A percentile compares a stretch with the other conserved stretches of the same genome.
These are phyloP conservation scores for Pythium vanterpoolii DNA, from an alignment of 352 stramenopile genomes.

Conservation along the genomic window DNA sequence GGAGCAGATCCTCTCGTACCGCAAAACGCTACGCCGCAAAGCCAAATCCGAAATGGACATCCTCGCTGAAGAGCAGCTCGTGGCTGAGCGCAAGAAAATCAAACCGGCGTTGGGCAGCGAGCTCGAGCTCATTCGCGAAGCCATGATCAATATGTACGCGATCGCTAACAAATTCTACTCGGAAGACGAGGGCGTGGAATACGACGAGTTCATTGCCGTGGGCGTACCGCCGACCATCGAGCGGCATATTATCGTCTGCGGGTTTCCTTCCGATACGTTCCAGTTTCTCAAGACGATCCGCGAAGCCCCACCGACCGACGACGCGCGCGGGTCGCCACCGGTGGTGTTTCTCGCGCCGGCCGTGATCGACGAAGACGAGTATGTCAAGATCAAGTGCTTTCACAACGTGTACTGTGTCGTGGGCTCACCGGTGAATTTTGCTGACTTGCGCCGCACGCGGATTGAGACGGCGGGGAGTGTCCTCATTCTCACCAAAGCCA, in stretches of 20 bases:
- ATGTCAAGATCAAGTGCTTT: constrained; percentile 45
- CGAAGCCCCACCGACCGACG: constrained; percentile 41
- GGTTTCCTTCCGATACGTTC: constrained; percentile 59
- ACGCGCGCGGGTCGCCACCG: constrained; percentile 36
- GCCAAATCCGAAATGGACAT: constrained; percentile 37
- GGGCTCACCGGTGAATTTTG: constrained; percentile 73
- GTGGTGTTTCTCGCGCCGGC: constrained; percentile 56
- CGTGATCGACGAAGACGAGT: constrained; percentile 58
- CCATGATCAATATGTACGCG: constrained; percentile 53
- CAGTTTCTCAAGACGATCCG: constrained; percentile 72
- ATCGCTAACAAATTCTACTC: constrained; percentile 25
- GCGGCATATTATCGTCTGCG: constrained; percentile 68
- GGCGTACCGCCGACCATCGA: constrained; percentile 38
- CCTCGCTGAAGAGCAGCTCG: constrained; percentile 22
- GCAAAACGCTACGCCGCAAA: constrained; percentile 65
- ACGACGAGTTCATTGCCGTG: constrained; percentile 47
- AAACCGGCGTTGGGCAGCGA: constrained; percentile 59
- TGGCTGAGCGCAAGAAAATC: constrained; percentile 40
- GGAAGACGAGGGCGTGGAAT: constrained; percentile 30
- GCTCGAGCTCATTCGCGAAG: constrained; percentile 53
- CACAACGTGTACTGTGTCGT: constrained; percentile 61
- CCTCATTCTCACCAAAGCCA: constrained; percentile 57
- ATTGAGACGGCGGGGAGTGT: constrained; percentile 56
- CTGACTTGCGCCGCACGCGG: constrained; percentile 61
- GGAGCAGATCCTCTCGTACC: constrained; percentile 73